phyloP scores from a whole-genome alignment of 164 flowering plant genomes.

The Cinnamomum chago region DNA sequence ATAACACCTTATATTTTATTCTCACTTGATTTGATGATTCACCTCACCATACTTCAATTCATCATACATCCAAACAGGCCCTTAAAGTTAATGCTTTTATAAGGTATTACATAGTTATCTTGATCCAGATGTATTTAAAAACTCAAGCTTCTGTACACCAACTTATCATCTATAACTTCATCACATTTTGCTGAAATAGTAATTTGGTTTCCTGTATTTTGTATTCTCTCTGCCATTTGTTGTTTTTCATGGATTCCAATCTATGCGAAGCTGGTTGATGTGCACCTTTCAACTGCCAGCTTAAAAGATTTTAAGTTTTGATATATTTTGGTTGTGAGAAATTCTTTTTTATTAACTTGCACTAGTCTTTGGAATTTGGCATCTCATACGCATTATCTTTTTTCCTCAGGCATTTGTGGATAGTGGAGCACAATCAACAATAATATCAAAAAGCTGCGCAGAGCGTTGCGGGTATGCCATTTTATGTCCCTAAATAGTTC shows the following conservation, averaged over 20 bases:
- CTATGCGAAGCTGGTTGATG: neutral
- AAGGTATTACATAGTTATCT: too few relatives aligned
- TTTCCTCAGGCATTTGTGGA: constrained; percentile 92
- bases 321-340: neutral
- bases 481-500: neutral
- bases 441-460: constrained; percentile 97
- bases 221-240: neutral
- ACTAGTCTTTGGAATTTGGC: neutral
- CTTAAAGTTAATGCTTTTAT: too few relatives aligned
- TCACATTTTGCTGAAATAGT: neutral
- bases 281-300: neutral
- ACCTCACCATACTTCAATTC: too few relatives aligned
- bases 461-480: constrained; percentile 89
- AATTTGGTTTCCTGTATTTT: neutral
- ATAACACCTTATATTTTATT: too few relatives aligned
- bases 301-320: neutral
- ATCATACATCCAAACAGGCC: too few relatives aligned
- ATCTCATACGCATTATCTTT: neutral
- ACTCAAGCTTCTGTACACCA: too few relatives aligned
- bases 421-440: constrained; percentile 99
- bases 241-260: neutral
- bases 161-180: neutral
- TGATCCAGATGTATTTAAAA: too few relatives aligned
- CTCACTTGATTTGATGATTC: too few relatives aligned
- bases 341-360: neutral